Evolutionary conservation across 2,329 filamentous ascomycete genomes (phyloP).

Genomic region (Dryadomyces sulphureus): DNA sequence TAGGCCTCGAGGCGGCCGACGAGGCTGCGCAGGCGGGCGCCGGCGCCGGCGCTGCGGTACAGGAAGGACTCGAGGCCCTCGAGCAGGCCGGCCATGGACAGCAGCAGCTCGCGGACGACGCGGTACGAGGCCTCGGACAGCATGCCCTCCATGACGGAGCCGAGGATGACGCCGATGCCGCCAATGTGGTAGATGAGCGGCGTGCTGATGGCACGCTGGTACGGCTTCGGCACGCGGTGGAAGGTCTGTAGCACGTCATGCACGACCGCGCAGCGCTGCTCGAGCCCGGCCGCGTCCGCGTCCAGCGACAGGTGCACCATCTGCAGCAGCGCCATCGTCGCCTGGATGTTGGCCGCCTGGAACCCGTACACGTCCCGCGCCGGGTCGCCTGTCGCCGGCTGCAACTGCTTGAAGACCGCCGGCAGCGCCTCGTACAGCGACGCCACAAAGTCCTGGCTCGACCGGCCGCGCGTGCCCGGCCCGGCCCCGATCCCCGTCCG

Average conservation of each 20-base stretch:
- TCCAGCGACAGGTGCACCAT: constrained; percentile 17
- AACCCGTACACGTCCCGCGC: constrained; percentile 19
- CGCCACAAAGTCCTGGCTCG: constrained; percentile 12
- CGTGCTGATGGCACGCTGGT: constrained; percentile 17
- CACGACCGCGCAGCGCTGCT: constrained; percentile 17
- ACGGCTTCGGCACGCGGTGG: constrained; percentile 14
- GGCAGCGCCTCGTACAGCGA: constrained; percentile 16
- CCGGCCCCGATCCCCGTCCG: too few relatives aligned
- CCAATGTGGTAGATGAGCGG: constrained; percentile 19
- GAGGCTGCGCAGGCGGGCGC: constrained; percentile 7
- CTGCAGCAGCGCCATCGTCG: constrained; percentile 18
- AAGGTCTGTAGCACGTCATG: constrained; percentile 17
- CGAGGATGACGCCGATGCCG: constrained; percentile 20
- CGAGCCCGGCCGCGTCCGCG: constrained; percentile 13
- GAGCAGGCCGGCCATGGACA: constrained; percentile 18
- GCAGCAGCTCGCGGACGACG: constrained; percentile 15
- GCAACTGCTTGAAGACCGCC: constrained; percentile 15
- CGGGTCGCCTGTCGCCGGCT: constrained; percentile 13
- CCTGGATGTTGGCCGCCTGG: constrained; percentile 22
- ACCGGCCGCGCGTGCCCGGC: constrained; percentile 2
- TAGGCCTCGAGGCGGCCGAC: constrained; percentile 8
- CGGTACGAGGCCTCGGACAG: constrained; percentile 16
- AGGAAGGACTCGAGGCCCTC: constrained; percentile 12
- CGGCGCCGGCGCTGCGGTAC: constrained; percentile 7
- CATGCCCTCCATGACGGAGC: constrained; percentile 18